Conservation (phyloP, 805 yeast genomes). For the Nakazawaea populi region DNA sequence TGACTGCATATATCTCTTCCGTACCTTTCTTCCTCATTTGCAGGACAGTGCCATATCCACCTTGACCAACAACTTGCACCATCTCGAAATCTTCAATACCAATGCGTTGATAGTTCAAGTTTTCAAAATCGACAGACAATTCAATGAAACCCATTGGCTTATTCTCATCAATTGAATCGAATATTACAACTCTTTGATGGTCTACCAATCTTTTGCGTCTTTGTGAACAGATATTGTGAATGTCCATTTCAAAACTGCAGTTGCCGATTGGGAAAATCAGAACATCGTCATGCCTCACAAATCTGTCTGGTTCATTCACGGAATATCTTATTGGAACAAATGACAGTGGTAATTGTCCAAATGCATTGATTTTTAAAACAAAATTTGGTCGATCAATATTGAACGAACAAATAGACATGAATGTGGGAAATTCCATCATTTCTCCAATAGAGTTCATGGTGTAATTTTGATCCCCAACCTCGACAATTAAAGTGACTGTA, state of each 20-base stretch:
- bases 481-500: background rate
- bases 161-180: background rate
- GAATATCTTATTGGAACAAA: background rate
- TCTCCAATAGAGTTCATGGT: background rate
- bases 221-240: background rate
- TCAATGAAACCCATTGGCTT: background rate
- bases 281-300: too few relatives aligned
- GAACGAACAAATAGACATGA: background rate
- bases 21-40: slow-evolving; percentile 96
- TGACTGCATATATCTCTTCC: slow-evolving; percentile 86
- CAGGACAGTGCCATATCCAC: slow-evolving; percentile 98
- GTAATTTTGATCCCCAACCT: background rate
- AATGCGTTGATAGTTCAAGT: background rate
- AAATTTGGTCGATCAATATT: background rate
- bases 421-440: background rate
- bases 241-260: too few relatives aligned
- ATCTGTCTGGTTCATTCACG: too few relatives aligned
- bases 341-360: background rate
- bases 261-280: too few relatives aligned
- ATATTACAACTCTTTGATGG: background rate
- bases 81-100: background rate
- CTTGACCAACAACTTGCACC: slow-evolving; percentile 91
- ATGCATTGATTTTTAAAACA: background rate
- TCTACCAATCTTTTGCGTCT: background rate
- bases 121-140: background rate